These are phyloP conservation scores for Phytophthora palmivora DNA, from an alignment of 352 stramenopile genomes.

Conservation along the genomic window DNA sequence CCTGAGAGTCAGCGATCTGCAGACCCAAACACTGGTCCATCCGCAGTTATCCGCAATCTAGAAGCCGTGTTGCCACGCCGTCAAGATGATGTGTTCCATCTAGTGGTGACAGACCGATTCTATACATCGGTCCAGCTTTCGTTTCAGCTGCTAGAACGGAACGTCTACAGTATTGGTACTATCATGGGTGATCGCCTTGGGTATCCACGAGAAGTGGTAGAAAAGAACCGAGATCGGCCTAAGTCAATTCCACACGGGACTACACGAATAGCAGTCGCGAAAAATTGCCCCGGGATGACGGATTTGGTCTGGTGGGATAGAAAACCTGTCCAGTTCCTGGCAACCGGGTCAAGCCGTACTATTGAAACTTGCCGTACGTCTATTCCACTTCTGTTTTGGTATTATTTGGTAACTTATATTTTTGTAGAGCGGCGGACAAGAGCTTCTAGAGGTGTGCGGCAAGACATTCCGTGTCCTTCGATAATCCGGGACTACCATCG, in stretches of 20 bases:
- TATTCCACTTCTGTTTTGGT: neutral
- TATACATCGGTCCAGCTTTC: constrained; percentile 6
- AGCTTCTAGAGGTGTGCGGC: too few species aligned
- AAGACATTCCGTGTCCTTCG: neutral
- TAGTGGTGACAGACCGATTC: constrained; percentile 9
- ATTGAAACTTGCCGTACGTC: constrained; percentile 11
- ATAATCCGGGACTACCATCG: constrained; percentile 4
- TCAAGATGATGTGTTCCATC: neutral
- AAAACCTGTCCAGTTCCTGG: constrained; percentile 11
- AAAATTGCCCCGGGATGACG: neutral
- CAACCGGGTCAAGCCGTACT: neutral
- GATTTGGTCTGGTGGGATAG: constrained; percentile 8
- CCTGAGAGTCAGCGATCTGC: neutral
- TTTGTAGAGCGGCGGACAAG: neutral
- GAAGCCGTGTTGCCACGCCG: too few species aligned
- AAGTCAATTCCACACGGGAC: too few species aligned
- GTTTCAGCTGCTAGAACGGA: constrained; percentile 10
- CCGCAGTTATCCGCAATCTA: neutral
- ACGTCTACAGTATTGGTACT: too few species aligned
- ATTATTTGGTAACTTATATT: neutral
- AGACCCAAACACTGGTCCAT: constrained; percentile 7
- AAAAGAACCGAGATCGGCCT: too few species aligned
- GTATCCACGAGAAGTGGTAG: too few species aligned
- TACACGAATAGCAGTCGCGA: constrained; percentile 1
- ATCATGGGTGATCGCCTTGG: too few species aligned